A percentile compares a stretch with the other conserved stretches of the same genome.
These are phyloP conservation scores for Botrytis medusae DNA, from an alignment of 2,329 filamentous ascomycete genomes.

Conservation along the genomic window DNA sequence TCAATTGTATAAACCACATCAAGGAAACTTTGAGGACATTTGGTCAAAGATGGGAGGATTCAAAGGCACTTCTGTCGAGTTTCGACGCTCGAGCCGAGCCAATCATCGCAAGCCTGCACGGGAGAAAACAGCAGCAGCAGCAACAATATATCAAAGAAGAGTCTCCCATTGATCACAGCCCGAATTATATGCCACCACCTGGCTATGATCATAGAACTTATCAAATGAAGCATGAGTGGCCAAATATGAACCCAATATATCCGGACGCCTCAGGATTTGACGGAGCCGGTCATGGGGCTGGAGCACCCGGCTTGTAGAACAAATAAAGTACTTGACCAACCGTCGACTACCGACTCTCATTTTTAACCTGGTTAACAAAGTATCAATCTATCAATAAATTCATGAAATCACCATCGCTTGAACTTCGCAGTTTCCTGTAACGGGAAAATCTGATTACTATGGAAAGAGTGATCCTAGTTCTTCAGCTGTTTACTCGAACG, in stretches of 20 bases:
- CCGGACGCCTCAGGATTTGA: conserved; percentile 24
- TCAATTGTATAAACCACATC: conserved; percentile 55
- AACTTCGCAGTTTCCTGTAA: neutral
- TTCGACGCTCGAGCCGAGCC: conserved; percentile 47
- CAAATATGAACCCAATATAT: conserved; percentile 27
- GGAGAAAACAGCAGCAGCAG: conserved; percentile 42
- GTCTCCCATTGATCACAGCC: conserved; percentile 30
- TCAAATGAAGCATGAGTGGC: conserved; percentile 29
- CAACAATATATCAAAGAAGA: conserved; percentile 26
- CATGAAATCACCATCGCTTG: neutral
- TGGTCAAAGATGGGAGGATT: conserved; percentile 60
- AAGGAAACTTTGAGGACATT: conserved; percentile 55
- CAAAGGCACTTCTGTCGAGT: conserved; percentile 51
- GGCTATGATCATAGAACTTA: conserved; percentile 32
- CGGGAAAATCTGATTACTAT: neutral
- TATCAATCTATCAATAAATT: neutral
- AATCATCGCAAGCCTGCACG: conserved; percentile 43
- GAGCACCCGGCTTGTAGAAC: conserved; percentile 9
- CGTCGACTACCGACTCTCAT: neutral
- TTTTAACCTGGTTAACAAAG: neutral
- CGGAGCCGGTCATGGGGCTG: conserved; percentile 20
- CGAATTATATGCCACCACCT: conserved; percentile 27
- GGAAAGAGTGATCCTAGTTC: neutral
- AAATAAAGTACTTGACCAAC: neutral
- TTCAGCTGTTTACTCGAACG: neutral